Conservation (phyloP, 2,329 filamentous ascomycete genomes). For the Fusarium sp. region DNA sequence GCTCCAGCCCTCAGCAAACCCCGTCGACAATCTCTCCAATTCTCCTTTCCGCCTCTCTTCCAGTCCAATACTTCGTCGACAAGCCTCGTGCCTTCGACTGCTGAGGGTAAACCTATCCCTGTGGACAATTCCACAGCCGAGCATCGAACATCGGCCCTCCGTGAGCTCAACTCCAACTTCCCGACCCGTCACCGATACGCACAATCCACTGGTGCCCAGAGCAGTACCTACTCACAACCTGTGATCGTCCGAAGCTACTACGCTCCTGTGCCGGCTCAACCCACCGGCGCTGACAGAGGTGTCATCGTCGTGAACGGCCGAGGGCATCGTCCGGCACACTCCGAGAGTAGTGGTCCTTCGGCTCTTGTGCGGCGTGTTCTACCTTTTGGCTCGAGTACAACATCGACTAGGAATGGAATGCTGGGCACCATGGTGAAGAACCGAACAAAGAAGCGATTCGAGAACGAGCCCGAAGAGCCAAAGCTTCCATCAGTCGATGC, state of each 20-base stretch:
- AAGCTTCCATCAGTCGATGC: conserved; percentile 74
- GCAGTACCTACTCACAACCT: conserved; percentile 74
- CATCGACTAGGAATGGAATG: conserved; percentile 57
- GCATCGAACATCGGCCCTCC: conserved; percentile 71
- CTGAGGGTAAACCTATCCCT: conserved; percentile 69
- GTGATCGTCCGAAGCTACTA: conserved; percentile 76
- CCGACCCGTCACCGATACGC: conserved; percentile 70
- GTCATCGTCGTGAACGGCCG: conserved; percentile 51
- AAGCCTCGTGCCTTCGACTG: conserved; percentile 68
- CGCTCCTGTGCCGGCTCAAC: conserved; percentile 58
- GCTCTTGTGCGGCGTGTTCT: conserved; percentile 51
- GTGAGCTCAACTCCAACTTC: conserved; percentile 71
- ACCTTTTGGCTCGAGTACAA: conserved; percentile 53
- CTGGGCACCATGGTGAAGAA: conserved; percentile 61
- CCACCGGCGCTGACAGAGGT: conserved; percentile 50
- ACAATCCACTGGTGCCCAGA: conserved; percentile 69
- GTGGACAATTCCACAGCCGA: conserved; percentile 70
- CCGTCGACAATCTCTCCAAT: conserved; percentile 59
- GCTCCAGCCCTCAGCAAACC: conserved; percentile 43
- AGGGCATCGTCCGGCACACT: conserved; percentile 46
- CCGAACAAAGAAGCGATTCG: conserved; percentile 57
- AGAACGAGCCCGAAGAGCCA: conserved; percentile 54
- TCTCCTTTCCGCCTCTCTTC: conserved; percentile 65
- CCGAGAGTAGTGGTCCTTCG: conserved; percentile 50
- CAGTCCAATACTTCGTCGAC: conserved; percentile 67